Evolutionary conservation across 1,284 basidiomycete species (phyloP), one percentile per base, ranked within the genome.

Genomic region (Fistulinella cinereoalba): DNA sequence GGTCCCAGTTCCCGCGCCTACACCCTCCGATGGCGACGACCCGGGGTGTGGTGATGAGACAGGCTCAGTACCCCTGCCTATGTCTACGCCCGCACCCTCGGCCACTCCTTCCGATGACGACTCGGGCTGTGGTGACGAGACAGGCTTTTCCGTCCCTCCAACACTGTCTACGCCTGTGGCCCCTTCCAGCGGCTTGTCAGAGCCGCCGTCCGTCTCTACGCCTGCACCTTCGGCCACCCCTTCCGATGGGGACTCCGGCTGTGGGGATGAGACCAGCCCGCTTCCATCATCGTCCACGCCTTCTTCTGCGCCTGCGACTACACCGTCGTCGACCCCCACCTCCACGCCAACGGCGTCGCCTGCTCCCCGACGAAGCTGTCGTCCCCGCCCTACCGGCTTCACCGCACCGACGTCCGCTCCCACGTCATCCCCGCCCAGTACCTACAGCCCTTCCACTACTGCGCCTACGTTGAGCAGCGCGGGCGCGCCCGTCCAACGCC

Each of bases 361-460:
- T 33, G 9, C 27, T 28, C 27, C 27, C 13, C 32, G 32, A 8
- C n/a, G 2, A 21, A 13, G 4, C 1, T 51, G 22, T 10, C 37
- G 33, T 37, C 32, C 50, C 10, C 52, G 41, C 2, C 37, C 52
- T 8, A 36, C 31, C 5, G 21, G 46, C 16, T 2, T 22, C n/a
- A 16, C 4, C 16, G 5, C 28, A 6, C 0, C 32, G n/a, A 27
- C 3, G 13, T 16, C 39, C 7, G 9, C 28, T 16, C 11, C 8
- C 1, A n/a, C 18, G 4, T 31, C 36, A 10, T 8, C 28, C 6
- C 28, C 45, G 27, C 3, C 6, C 6, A 15, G 19, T 12, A 15
- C 6, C 12, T 15, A 13, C 27, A 13, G 27, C 27, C 3, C 27
- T 13, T 28, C 27, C 31, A 15, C 31, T 32, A n/a, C 13, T 32